Base-by-base conservation (phyloP, 2,329 filamentous ascomycete genomes). In the Phyllosticta paracitricarpa region DNA sequence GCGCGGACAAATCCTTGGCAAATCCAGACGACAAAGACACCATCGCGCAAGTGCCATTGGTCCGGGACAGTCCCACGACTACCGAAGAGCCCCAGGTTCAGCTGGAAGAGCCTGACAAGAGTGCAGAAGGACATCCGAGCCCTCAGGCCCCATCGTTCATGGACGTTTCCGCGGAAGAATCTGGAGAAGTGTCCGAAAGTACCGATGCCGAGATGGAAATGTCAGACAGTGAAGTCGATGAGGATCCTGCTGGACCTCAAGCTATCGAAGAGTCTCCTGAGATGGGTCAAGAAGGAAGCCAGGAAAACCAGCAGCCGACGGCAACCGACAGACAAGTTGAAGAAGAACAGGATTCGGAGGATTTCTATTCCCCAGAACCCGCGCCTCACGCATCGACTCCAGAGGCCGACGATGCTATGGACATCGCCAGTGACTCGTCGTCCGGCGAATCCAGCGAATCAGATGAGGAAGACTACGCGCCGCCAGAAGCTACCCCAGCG, bases 291-390 rank as follows among this genome's bases (percentile, higher is more conserved):
- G 33, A 54, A 10, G 25, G 25, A 22, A 4, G 28, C 14, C 6
- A 22, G 10, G 3, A 48, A 54, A 26, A 33, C 9, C 35, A 40
- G 26, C 55, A 57, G 28, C 2, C 22, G 10, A 3, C 22, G 19
- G 17, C 24, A 33, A 10, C n/a, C 52, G 3, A 22, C 19, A 22
- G 10, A 33, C 48, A 35, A 57, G 54, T 48, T 12, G 59, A 61
- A 25, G 54, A 54, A 24, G 60, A 58, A 17, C 69, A 70, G 22
- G 69, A 72, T 48, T 69, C 68, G 1, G 71, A 74, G 53, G 70
- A 75, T 51, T 72, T 73, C 52, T 73, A 73, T 53, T 72, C 70
- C 10, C 70, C 71, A 22, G 67, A 70, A 14, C 68, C 68, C 2
- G 19, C 4, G 9, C 28, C 53, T 22, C 35, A 33, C 10, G 35